Evolutionary conservation across 768 basidiomycete genomes (phyloP), one percentile per base, ranked within the genome.

Genomic region (Holtermannia corniformis): DNA sequence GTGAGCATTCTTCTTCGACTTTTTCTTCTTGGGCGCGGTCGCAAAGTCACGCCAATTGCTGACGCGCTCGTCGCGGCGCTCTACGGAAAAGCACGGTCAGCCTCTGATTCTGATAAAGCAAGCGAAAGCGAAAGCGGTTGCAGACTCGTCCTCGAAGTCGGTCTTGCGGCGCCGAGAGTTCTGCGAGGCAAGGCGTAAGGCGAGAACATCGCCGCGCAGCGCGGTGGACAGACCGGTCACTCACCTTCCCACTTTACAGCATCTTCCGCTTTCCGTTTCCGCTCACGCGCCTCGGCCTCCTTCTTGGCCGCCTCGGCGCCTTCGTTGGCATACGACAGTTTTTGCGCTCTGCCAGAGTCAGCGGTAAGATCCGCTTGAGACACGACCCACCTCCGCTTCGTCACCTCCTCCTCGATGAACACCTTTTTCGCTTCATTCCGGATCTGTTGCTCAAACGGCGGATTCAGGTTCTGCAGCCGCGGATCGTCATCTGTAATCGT

Each of bases 181-280:
- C 14, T 28, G 28, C 16, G 27, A 12, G 37, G 44, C 20, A 22
- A 21, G 22, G 14, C 3, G 22, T 14, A 11, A 24, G 16, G 2
- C 11, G 37, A 28, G 3, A 23, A 49, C 22, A 41, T 28, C 19
- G 41, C 44, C 42, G 20, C 16, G 22, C 19, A 47, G 23, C 3
- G 5, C 2, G 14, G 44, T 37, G 42, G 41, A 11, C 19, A 49
- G 37, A 11, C 3, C 5, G 19, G 43, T 7, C 10, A 37, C 66
- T 68, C 61, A 68, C 66, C 66, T 60, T 72, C 70, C 70, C 70
- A 72, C 49, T 60, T 61, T 14, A 49, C 63, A 45, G 64, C 62
- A 12, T 68, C 66, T 43, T 70, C 70, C 21, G 60, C 57, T 40
- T 70, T 70, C n/a, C 70, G 56, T 40, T 72, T 72, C 41, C 65